These are phyloP conservation scores for Micractinium sp. DNA, from an alignment of 139 green algal genomes.

Conservation along the genomic window DNA sequence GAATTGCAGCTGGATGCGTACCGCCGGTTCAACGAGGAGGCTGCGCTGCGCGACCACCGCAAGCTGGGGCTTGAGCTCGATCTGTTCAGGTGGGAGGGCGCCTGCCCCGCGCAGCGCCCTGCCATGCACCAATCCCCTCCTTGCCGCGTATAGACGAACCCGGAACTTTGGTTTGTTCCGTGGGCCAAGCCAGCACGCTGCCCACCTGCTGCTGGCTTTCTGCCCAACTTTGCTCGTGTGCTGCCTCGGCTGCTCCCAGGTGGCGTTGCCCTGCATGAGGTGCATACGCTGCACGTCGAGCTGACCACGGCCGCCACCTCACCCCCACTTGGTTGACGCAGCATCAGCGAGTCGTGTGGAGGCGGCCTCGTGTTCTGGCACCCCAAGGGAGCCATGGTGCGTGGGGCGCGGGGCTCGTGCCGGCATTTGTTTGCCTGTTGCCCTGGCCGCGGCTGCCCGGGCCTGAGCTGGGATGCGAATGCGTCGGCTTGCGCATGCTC, in stretches of 20 bases:
- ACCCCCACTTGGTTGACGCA: background rate
- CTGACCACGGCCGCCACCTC: no score
- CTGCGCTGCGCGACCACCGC: constrained; percentile 87
- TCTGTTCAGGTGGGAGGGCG: constrained; percentile 77
- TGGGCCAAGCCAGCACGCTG: background rate
- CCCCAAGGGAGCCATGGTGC: constrained; percentile 76
- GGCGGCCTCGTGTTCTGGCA: constrained; percentile 98
- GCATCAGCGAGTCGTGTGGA: constrained; percentile 78
- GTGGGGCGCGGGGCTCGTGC: background rate
- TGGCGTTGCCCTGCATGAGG: no score
- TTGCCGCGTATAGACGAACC: no score
- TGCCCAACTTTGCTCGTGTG: background rate
- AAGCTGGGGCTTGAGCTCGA: constrained; percentile 93
- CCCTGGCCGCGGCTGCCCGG: background rate
- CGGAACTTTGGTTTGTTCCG: no score
- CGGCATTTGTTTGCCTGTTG: background rate
- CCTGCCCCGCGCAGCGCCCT: no score
- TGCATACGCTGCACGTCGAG: background rate
- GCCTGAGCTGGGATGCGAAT: no score
- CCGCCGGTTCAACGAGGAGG: constrained; percentile 61
- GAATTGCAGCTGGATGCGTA: constrained; percentile 9
- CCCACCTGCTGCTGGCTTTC: background rate
- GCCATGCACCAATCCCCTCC: no score
- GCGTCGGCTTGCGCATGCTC: no score
- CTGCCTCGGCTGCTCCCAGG: background rate